phyloP scores from a whole-genome alignment of 768 basidiomycete genomes.

The Mrakia blollopis region DNA sequence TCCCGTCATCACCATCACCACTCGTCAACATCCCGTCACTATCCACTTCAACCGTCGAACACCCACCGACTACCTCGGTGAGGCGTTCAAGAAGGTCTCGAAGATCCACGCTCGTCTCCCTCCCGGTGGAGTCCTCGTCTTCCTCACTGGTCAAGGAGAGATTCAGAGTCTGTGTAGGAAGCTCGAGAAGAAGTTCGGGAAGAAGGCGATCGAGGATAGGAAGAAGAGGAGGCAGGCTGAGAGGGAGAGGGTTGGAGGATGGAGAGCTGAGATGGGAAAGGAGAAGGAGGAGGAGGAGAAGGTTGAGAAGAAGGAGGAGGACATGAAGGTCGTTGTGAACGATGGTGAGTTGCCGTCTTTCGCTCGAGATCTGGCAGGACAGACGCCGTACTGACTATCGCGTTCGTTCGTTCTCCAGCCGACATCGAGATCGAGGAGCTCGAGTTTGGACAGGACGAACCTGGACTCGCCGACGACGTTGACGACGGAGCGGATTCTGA shows the following conservation, averaged over 20 bases:
- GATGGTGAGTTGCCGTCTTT: slow-evolving; percentile 17
- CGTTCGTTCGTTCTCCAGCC: slow-evolving; percentile 24
- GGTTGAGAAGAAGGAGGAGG: slow-evolving; percentile 22
- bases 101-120: slow-evolving; percentile 92
- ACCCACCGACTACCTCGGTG: slow-evolving; percentile 75
- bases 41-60: slow-evolving; percentile 88
- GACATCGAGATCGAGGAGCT: slow-evolving; percentile 47
- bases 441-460: slow-evolving; percentile 52
- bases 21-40: slow-evolving; percentile 91
- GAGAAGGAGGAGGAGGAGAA: slow-evolving; percentile 23
- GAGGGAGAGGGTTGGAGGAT: slow-evolving; percentile 6
- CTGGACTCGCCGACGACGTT: slow-evolving; percentile 57
- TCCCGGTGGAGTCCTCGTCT: slow-evolving; percentile 85
- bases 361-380: neutral
- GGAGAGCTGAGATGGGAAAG: slow-evolving; percentile 19
- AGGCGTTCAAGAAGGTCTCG: slow-evolving; percentile 80
- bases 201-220: slow-evolving; percentile 57
- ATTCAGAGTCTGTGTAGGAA: slow-evolving; percentile 77
- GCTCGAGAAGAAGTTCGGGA: slow-evolving; percentile 70
- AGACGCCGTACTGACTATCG: neutral
- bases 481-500: slow-evolving; percentile 54
- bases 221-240: slow-evolving; percentile 36
- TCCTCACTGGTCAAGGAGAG: slow-evolving; percentile 94
- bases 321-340: slow-evolving; percentile 30
- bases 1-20: slow-evolving; percentile 83